A percentile compares a stretch with the other conserved stretches of the same genome.
phyloP scores from a whole-genome alignment of 768 basidiomycete genomes.

The Harrya chromipes region DNA sequence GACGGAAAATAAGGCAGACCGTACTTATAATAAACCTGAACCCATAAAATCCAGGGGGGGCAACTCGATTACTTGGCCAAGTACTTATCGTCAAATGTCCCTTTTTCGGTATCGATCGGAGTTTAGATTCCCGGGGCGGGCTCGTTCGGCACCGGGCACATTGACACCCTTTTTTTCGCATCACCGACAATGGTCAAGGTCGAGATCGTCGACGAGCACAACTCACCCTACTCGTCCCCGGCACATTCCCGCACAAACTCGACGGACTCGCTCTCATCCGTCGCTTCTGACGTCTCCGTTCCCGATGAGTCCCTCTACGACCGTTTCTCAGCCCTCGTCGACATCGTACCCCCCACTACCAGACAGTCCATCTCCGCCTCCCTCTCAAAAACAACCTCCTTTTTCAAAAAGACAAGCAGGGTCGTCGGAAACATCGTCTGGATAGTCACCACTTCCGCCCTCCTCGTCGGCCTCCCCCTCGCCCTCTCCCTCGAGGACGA shows the following conservation, averaged over 20 bases:
- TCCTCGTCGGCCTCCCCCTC: conserved; percentile 91
- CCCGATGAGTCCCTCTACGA: conserved; percentile 83
- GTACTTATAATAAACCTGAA: conserved; percentile 25
- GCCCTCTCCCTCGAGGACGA: conserved; percentile 95
- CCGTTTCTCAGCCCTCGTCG: conserved; percentile 86
- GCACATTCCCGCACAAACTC: conserved; percentile 70
- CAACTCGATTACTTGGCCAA: conserved; percentile 15
- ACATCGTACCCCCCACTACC: conserved; percentile 92
- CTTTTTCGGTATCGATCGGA: conserved; percentile 20
- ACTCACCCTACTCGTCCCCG: conserved; percentile 71
- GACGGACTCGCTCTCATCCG: conserved; percentile 73
- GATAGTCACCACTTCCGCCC: conserved; percentile 90
- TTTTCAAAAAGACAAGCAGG: conserved; percentile 66
- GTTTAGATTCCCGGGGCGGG: conserved; percentile 17
- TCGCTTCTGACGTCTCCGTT: conserved; percentile 65
- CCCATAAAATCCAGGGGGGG: conserved; percentile 14
- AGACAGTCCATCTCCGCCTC: conserved; percentile 69
- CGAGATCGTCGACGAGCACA: conserved; percentile 79
- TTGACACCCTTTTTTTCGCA: conserved; percentile 13
- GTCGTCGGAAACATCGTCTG: conserved; percentile 87
- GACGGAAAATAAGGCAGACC: conserved; percentile 20
- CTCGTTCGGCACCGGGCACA: conserved; percentile 32
- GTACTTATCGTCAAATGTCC: conserved; percentile 23
- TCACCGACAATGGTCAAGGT: conserved; percentile 80
- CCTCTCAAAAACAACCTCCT: conserved; percentile 55